Evolutionary conservation across 768 basidiomycete genomes (phyloP).

Genomic region (Podaxis mareebaensis): DNA sequence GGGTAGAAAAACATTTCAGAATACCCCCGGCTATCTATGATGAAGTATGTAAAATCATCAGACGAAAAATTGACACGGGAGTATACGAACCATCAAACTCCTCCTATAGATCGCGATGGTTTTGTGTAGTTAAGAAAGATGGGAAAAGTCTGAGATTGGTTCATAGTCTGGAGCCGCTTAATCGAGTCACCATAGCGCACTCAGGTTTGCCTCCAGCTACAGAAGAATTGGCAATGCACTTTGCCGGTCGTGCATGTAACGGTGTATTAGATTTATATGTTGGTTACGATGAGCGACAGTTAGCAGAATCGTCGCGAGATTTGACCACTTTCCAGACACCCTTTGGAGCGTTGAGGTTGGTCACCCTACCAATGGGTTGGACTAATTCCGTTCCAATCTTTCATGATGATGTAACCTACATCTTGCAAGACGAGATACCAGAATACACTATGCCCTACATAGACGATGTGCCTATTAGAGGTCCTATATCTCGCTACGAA

Average conservation of each 20-base stretch:
- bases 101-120: too few relatives aligned
- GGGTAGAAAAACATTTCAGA: too few relatives aligned
- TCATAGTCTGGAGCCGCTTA: slow-evolving; percentile 36
- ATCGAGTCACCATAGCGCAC: slow-evolving; percentile 31
- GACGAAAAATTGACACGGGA: too few relatives aligned
- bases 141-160: slow-evolving; percentile 31
- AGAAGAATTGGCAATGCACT: slow-evolving; percentile 28
- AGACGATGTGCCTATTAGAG: too few relatives aligned
- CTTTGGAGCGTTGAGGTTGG: slow-evolving; percentile 8
- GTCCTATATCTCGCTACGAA: too few relatives aligned
- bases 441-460: too few relatives aligned
- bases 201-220: slow-evolving; percentile 29
- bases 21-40: too few relatives aligned
- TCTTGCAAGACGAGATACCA: too few relatives aligned
- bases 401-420: background rate
- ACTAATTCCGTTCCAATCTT: slow-evolving; percentile 17
- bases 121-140: slow-evolving; percentile 27
- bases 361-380: slow-evolving; percentile 17
- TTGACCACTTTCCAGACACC: slow-evolving; percentile 17
- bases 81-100: too few relatives aligned
- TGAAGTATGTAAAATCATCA: too few relatives aligned
- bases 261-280: slow-evolving; percentile 13
- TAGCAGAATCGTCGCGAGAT: slow-evolving; percentile 7
- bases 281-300: slow-evolving; percentile 9
- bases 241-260: background rate